Percentiles rank a stretch among this genome's conserved stretches.
Conservation (phyloP, 345 rosid genomes). For the Angophora floribunda region DNA sequence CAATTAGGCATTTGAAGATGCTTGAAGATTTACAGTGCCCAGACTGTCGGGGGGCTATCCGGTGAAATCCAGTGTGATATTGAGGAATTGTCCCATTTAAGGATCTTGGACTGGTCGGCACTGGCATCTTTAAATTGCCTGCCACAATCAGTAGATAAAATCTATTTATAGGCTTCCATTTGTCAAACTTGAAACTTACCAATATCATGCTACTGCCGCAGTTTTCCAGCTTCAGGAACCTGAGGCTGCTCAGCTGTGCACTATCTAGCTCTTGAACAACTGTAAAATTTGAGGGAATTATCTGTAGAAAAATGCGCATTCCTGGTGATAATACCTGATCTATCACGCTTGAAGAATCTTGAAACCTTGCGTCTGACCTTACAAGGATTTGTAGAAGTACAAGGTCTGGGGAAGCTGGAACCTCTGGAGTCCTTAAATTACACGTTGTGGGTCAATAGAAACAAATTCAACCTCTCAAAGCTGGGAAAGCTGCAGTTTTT, state of each 20-base stretch:
- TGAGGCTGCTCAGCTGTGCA: not conserved
- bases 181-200: not conserved
- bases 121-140: not conserved
- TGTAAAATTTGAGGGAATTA: not conserved
- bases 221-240: not conserved
- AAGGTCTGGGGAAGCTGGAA: not conserved
- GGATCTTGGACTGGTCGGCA: not conserved
- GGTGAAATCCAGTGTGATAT: not conserved
- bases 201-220: not conserved
- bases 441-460: not conserved
- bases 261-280: not conserved
- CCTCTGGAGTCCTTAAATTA: not conserved
- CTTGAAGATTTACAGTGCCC: not conserved
- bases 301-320: not conserved
- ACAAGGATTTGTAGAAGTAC: not conserved
- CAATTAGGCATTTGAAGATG: not conserved
- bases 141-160: not conserved
- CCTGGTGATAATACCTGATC: not conserved
- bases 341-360: not conserved
- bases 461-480: not conserved
- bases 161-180: not conserved
- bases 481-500: accelerated
- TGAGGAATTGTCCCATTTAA: not conserved
- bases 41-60: not conserved
- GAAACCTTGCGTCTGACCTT: not conserved